A percentile compares a stretch with the other conserved stretches of the same genome.
phyloP scores from a whole-genome alignment of 192 early-diverging fungal genomes.

The Spizellomyces punctatus region DNA sequence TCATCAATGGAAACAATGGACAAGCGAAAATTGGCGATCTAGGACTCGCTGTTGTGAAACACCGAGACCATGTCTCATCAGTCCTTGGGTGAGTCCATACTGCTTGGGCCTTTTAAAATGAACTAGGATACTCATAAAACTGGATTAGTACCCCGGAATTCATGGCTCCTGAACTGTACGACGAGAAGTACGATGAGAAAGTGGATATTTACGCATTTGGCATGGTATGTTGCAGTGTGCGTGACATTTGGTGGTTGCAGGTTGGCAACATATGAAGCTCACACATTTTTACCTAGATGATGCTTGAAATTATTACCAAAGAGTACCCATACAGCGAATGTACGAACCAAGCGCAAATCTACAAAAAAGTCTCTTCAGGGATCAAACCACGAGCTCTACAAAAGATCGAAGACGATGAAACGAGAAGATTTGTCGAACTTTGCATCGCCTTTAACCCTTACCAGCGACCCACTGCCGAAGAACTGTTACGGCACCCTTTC shows the following conservation, averaged over 20 bases:
- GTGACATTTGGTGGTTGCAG: conserved; percentile 33
- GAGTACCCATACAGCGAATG: conserved; percentile 89
- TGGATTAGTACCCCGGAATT: conserved; percentile 70
- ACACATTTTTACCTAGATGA: conserved; percentile 4
- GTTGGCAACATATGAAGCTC: neutral
- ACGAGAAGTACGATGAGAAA: conserved; percentile 84
- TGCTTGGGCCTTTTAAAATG: conserved; percentile 22
- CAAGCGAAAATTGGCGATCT: conserved; percentile 88
- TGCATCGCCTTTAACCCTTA: conserved; percentile 63
- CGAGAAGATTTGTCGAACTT: conserved; percentile 65
- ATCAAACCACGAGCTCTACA: conserved; percentile 71
- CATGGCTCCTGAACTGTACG: conserved; percentile 91
- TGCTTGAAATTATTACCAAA: conserved; percentile 64
- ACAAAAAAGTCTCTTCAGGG: conserved; percentile 73
- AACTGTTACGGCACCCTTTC: conserved; percentile 54
- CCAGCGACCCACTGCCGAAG: conserved; percentile 46
- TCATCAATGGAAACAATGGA: conserved; percentile 88
- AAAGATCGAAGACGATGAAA: conserved; percentile 67
- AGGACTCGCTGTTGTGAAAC: conserved; percentile 71
- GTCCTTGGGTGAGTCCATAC: conserved; percentile 48
- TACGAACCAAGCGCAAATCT: conserved; percentile 83
- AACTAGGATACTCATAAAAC: conserved; percentile 17
- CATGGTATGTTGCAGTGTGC: conserved; percentile 64
- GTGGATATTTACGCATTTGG: conserved; percentile 92
- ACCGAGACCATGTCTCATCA: conserved; percentile 67